Conservation (phyloP, 306 rosid genomes). For the Echinosophora koreensis region DNA sequence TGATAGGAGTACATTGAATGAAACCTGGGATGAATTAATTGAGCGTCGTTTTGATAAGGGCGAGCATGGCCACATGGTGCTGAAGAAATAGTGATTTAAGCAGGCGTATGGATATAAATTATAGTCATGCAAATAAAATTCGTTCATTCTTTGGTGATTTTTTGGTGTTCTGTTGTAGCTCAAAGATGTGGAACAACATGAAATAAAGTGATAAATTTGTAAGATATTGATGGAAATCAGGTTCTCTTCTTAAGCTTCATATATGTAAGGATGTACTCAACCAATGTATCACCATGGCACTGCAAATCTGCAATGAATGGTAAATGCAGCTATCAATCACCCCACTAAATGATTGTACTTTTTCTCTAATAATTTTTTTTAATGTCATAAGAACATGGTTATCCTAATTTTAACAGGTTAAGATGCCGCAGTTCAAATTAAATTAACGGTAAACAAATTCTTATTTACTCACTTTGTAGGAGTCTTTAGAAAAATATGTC, state of each 20-base stretch:
- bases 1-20: constrained; percentile 51
- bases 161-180: constrained; percentile 35
- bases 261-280: neutral
- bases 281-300: too few relatives aligned
- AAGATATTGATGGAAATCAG: constrained; percentile 13
- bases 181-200: constrained; percentile 26
- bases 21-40: constrained; percentile 73
- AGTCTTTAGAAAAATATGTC: too few relatives aligned
- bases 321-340: neutral
- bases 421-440: too few relatives aligned
- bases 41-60: constrained; percentile 69
- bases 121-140: constrained; percentile 23
- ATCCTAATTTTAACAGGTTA: too few relatives aligned
- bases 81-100: constrained; percentile 52
- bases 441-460: too few relatives aligned
- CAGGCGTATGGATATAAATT: neutral
- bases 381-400: too few relatives aligned
- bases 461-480: too few relatives aligned
- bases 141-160: constrained; percentile 53
- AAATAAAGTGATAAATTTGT: constrained; percentile 10
- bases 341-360: too few relatives aligned
- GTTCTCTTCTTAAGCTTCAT: constrained; percentile 28
- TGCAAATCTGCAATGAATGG: neutral
- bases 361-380: too few relatives aligned
- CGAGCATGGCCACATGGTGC: constrained; percentile 59